Evolutionary conservation across 2,329 filamentous ascomycete species (phyloP).

Genomic region (Fusarium equiseti): DNA sequence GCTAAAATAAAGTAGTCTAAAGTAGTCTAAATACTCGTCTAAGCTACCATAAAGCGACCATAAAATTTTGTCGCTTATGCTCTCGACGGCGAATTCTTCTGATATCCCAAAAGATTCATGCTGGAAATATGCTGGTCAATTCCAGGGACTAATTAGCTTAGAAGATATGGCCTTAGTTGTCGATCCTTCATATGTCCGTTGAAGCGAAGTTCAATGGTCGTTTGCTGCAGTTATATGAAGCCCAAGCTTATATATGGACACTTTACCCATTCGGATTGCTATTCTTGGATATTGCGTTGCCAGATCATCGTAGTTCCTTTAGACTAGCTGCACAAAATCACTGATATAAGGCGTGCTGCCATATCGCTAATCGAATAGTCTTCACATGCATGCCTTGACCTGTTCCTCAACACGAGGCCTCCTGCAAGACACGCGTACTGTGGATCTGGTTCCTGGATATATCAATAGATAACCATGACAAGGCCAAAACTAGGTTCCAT

Average conservation of each 20-base stretch:
- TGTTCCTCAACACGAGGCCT: slow-evolving; percentile 3
- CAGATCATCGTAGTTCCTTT: not conserved
- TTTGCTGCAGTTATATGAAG: not conserved
- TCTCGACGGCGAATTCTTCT: no score
- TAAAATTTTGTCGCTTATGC: no score
- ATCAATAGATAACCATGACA: not conserved
- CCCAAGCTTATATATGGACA: not conserved
- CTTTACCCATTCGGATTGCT: not conserved
- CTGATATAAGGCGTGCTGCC: not conserved
- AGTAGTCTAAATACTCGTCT: not conserved
- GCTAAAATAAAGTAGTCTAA: not conserved
- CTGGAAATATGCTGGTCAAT: not conserved
- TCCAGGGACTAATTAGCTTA: not conserved
- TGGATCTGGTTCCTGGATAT: slow-evolving; percentile 12
- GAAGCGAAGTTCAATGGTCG: not conserved
- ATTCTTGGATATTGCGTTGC: not conserved
- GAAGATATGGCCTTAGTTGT: not conserved
- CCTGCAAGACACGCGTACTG: slow-evolving; percentile 39
- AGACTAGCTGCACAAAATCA: not conserved
- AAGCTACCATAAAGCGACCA: no score
- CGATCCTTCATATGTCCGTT: not conserved
- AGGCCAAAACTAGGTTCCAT: not conserved
- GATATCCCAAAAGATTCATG: no score
- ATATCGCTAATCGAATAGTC: not conserved
- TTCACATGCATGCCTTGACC: slow-evolving; percentile 2